Evolutionary conservation across 2,329 filamentous ascomycete species (phyloP).

Genomic region (Claviceps humidiphila): DNA sequence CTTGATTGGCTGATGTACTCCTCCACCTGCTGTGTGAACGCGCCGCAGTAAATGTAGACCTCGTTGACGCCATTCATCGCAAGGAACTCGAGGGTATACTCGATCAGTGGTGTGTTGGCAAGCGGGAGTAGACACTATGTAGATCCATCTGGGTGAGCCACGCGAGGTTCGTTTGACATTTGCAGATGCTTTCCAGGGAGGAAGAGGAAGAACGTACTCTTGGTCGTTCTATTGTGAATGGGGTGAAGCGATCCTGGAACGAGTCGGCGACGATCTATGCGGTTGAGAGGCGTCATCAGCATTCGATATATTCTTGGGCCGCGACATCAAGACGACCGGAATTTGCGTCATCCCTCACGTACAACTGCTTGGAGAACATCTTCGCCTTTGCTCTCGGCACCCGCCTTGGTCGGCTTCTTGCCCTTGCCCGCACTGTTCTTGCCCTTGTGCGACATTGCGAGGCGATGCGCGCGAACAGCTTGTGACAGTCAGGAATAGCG

Average conservation of each 20-base stretch:
- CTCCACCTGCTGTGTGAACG: constrained; percentile 78
- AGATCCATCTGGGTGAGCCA: background rate
- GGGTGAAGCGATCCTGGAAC: constrained; percentile 82
- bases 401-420: constrained; percentile 38
- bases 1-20: constrained; percentile 67
- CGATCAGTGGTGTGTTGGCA: constrained; percentile 87
- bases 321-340: background rate
- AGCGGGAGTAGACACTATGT: constrained; percentile 77
- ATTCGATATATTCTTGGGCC: background rate
- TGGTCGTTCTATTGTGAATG: constrained; percentile 79
- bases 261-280: constrained; percentile 76
- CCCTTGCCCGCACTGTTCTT: constrained; percentile 31
- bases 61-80: constrained; percentile 92
- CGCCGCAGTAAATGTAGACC: constrained; percentile 81
- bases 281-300: constrained; percentile 9
- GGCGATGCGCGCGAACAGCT: background rate
- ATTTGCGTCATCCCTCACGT: constrained; percentile 20
- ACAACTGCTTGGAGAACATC: constrained; percentile 46
- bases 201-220: constrained; percentile 40
- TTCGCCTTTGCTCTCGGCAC: constrained; percentile 41
- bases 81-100: constrained; percentile 94
- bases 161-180: too few species aligned
- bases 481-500: background rate
- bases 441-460: constrained; percentile 33
- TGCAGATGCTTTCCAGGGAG: background rate